Base-by-base conservation (phyloP, 1,284 basidiomycete species). In the Austroboletus rostrupii region DNA sequence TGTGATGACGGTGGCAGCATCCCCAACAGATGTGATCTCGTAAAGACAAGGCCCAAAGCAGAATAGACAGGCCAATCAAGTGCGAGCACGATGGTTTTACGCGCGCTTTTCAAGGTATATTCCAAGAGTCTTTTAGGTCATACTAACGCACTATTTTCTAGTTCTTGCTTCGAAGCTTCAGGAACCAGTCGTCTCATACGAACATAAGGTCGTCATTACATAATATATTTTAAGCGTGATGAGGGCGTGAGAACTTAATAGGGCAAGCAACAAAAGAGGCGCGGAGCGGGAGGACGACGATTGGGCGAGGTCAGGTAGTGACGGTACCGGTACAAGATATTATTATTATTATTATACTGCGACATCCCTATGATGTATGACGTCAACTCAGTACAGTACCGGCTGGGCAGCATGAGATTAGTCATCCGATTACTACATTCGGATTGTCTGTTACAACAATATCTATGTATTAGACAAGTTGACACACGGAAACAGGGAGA, bases 81-180 rank as follows among this genome's bases (percentile, higher is more conserved):
- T 85, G 28, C 79, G 85, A 29, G 92, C 92, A n/a, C 77, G 82
- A 47, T 97, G 90, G 91, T 82, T 89, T 91, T 87, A 62, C 97
- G 94, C 65, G 92, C 93, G 10, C 74, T 97, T 3, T 96, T 92
- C 41, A 97, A 95, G 80, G 92, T 91, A 60, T 47, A 75, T 26
- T 66, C 32, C 28, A 12, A 29, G 31, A 21, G 42, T n/a, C n/a
- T 16, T 12, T 12, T 33, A 46, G 31, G 39, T 53, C 2, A n/a
- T 48, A 29, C 20, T 32, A 2, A 67, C 42, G 5, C 3, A 32
- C 10, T 6, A 33, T 49, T 14, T 28, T 53, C 13, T 61, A 94
- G 91, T 80, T 81, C 54, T 83, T 84, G n/a, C 75, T 97, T 3
- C 80, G 85, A 59, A 83, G n/a, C 75, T 97, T 3, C 80, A 85